Percentiles rank a stretch among this genome's conserved stretches.
Conservation (phyloP, 2,329 filamentous ascomycete species). For the Davidsoniella virescens region DNA sequence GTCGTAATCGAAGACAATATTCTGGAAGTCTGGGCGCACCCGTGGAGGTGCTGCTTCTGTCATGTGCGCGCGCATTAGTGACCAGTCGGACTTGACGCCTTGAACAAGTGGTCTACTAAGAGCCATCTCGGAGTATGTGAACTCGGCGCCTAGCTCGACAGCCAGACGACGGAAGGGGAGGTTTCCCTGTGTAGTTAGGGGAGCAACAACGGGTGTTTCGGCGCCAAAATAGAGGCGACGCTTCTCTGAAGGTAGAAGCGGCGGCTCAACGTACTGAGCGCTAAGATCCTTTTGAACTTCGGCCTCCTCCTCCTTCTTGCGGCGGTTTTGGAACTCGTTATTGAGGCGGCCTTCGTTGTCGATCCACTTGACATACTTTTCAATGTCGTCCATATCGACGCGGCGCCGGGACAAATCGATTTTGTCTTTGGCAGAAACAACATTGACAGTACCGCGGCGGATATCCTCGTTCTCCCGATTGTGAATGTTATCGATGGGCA, state of each 20-base stretch:
- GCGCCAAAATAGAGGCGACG: slow-evolving; percentile 81
- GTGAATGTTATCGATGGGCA: slow-evolving; percentile 22
- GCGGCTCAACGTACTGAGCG: slow-evolving; percentile 70
- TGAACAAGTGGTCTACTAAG: slow-evolving; percentile 81
- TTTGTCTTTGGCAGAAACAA: slow-evolving; percentile 54
- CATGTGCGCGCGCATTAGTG: slow-evolving; percentile 80
- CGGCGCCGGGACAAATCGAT: slow-evolving; percentile 59
- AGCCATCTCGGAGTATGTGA: slow-evolving; percentile 98
- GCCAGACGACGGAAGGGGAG: slow-evolving; percentile 86
- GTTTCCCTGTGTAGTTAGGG: slow-evolving; percentile 91
- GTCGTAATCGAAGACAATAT: slow-evolving; percentile 58
- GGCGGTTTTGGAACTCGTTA: slow-evolving; percentile 25
- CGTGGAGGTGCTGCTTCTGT: slow-evolving; percentile 61
- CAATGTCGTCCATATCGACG: slow-evolving; percentile 53
- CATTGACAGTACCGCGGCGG: slow-evolving; percentile 57
- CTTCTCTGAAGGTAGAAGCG: slow-evolving; percentile 84
- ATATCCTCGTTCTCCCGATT: slow-evolving; percentile 30
- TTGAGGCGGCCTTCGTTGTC: slow-evolving; percentile 39
- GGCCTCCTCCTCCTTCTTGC: slow-evolving; percentile 25
- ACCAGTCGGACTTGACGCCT: slow-evolving; percentile 85
- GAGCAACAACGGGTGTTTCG: slow-evolving; percentile 86
- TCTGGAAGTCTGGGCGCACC: slow-evolving; percentile 33
- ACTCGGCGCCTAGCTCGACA: slow-evolving; percentile 71
- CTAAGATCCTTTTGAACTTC: slow-evolving; percentile 50
- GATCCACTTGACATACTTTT: slow-evolving; percentile 63